phyloP scores from a whole-genome alignment of 1,284 basidiomycete species.

The Rhizopogon parksii region DNA sequence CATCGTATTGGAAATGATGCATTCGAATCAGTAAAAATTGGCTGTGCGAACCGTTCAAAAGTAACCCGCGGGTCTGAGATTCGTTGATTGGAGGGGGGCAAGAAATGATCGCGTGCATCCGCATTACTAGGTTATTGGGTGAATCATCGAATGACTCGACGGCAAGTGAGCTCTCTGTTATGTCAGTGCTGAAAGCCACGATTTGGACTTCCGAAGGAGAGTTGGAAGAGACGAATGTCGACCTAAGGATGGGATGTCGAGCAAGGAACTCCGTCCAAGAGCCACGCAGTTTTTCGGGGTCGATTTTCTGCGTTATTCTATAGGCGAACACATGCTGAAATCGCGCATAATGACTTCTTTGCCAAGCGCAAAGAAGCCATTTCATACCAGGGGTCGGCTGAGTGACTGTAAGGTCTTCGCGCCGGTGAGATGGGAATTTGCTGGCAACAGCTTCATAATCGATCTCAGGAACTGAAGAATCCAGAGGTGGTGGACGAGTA shows the following conservation, averaged over 20 bases:
- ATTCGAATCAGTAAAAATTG: slow-evolving; percentile 37
- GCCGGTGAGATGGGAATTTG: slow-evolving; percentile 11
- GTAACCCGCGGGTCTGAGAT: slow-evolving; percentile 30
- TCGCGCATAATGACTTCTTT: slow-evolving; percentile 33
- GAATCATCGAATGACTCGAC: slow-evolving; percentile 21
- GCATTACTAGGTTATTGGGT: slow-evolving; percentile 19
- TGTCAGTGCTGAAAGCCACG: slow-evolving; percentile 31
- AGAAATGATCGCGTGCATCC: slow-evolving; percentile 31
- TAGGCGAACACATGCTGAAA: slow-evolving; percentile 44
- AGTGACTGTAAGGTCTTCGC: slow-evolving; percentile 9
- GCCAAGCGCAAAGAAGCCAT: slow-evolving; percentile 40
- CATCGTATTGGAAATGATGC: slow-evolving; percentile 49
- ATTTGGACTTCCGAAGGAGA: slow-evolving; percentile 29
- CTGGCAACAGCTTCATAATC: slow-evolving; percentile 13
- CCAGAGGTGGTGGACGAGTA: not conserved
- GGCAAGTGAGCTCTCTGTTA: slow-evolving; percentile 8
- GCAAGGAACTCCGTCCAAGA: slow-evolving; percentile 35
- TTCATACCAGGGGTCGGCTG: slow-evolving; percentile 17
- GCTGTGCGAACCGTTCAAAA: slow-evolving; percentile 24
- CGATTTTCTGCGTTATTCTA: slow-evolving; percentile 27
- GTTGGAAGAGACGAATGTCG: slow-evolving; percentile 33
- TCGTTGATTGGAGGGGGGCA: slow-evolving; percentile 29
- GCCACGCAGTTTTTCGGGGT: slow-evolving; percentile 23
- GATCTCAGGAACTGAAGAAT: slow-evolving; percentile 7
- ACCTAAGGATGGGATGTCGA: slow-evolving; percentile 37